phyloP scores from a whole-genome alignment of 805 yeast genomes.

The Nakazawaea ishiwadae region DNA sequence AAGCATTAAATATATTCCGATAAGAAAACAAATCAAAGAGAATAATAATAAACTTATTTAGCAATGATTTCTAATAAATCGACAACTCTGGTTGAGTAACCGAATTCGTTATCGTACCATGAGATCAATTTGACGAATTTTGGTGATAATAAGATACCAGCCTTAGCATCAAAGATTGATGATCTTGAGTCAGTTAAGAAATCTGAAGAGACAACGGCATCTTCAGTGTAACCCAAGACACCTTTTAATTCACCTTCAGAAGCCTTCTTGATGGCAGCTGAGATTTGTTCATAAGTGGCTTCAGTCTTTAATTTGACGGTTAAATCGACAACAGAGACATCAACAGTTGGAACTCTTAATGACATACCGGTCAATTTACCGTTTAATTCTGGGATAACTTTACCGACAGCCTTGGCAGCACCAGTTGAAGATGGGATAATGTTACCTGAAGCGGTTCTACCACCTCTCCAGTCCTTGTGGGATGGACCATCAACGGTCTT shows the following conservation, averaged over 20 bases:
- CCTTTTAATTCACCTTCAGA: constrained; percentile 79
- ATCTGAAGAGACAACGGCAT: constrained; percentile 87
- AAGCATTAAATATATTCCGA: not conserved
- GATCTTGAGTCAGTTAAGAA: constrained; percentile 82
- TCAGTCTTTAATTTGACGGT: constrained; percentile 76
- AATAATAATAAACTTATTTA: constrained; percentile 28
- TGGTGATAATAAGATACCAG: constrained; percentile 84
- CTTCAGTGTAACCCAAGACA: constrained; percentile 85
- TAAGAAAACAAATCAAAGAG: too few relatives aligned
- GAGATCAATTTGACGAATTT: constrained; percentile 87
- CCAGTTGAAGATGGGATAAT: constrained; percentile 94
- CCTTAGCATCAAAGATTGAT: constrained; percentile 86
- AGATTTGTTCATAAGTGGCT: constrained; percentile 80
- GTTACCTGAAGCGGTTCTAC: constrained; percentile 94
- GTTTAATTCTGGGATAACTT: constrained; percentile 85
- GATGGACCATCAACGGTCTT: constrained; percentile 97
- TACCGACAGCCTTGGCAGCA: constrained; percentile 97
- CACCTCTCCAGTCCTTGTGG: constrained; percentile 98
- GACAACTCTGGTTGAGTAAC: constrained; percentile 95
- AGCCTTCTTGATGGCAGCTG: constrained; percentile 69
- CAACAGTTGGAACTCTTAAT: constrained; percentile 90
- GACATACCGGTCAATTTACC: constrained; percentile 95
- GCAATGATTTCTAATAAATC: constrained; percentile 84
- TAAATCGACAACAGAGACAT: constrained; percentile 90
- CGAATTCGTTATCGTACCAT: constrained; percentile 96